A percentile compares a stretch with the other conserved stretches of the same genome.
phyloP scores from a whole-genome alignment of 805 yeast genomes.

The Kurtzmaniella fragi region DNA sequence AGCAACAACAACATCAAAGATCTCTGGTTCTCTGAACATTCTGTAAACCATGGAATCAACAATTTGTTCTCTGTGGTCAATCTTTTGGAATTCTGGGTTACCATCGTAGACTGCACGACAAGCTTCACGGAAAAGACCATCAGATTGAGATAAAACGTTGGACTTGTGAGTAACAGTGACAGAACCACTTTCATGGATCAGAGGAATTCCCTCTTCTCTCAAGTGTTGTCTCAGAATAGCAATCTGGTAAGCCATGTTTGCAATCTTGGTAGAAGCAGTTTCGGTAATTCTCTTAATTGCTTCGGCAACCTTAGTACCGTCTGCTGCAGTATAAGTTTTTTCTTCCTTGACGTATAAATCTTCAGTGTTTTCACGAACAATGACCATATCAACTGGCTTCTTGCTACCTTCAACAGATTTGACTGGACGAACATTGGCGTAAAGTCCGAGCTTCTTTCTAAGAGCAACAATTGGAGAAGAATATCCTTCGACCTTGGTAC shows the following conservation, averaged over 20 bases:
- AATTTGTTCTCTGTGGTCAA: constrained; percentile 87
- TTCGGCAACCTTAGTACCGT: constrained; percentile 90
- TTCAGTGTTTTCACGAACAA: constrained; percentile 98
- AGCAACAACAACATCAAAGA: constrained; percentile 96
- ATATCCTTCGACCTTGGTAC: constrained; percentile 91
- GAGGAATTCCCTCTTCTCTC: constrained; percentile 48
- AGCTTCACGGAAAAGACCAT: constrained; percentile 94
- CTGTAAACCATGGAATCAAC: constrained; percentile 99
- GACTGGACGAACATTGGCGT: constrained; percentile 97
- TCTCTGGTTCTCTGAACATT: constrained; percentile 97
- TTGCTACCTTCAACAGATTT: constrained; percentile 84
- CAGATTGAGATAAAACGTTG: constrained; percentile 86
- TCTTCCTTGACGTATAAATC: constrained; percentile 96
- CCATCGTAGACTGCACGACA: constrained; percentile 56
- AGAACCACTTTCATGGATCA: constrained; percentile 46
- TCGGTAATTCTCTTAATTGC: constrained; percentile 96
- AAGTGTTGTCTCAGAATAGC: constrained; percentile 86
- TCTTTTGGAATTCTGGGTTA: constrained; percentile 53
- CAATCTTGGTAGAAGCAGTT: constrained; percentile 78
- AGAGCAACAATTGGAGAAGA: constrained; percentile 99
- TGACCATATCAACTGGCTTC: constrained; percentile 92
- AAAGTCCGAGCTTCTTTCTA: constrained; percentile 89
- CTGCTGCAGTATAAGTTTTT: constrained; percentile 61
- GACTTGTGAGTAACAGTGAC: constrained; percentile 96
- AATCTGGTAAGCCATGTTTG: constrained; percentile 86